Base-by-base conservation (phyloP, 352 stramenopile genomes). In the Phytophthora brassicae region DNA sequence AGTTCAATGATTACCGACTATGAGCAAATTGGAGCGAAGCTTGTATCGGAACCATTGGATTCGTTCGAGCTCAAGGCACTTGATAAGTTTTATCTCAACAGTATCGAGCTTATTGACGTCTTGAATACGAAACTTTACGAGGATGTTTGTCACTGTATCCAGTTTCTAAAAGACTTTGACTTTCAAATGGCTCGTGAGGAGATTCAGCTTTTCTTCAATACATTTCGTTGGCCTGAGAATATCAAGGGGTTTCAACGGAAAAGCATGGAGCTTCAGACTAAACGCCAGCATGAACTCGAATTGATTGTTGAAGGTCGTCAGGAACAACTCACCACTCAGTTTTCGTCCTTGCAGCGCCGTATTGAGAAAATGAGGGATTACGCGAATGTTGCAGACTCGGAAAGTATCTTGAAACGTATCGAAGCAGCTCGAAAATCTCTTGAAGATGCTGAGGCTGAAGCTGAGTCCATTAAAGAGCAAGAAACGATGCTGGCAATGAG, bases 311-410 rank as follows among this genome's bases (percentile, higher is more conserved):
- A 97, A 62, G 89, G 85, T 6, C 81, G 93, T 0, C 87, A 96
- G 60, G 90, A 97, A 60, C 86, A 96, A 47, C 81, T 98, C 4
- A 55, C 77, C 2, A 79, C 60, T 3, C 84, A 97, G 49, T 94
- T 95, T 50, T 68, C 76, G 1, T 82, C 75, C 4, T 64, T 97
- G 9, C 77, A 93, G 44, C 79, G 83, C 1, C 94, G 94, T 7
- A 89, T 97, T 33, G 90, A 97, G 52, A 97, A 97, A 60, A 90
- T 97, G 69, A 77, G 86, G 9, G 90, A 97, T 64, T 91, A 90
- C 22, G 86, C 86, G 0, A 96, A 94, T 33, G 71, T 95, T 9
- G 73, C 62, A 0, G 89, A 97, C 60, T 81, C 92, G 0, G 68
- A 80, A 13, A 96, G 76, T 38, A 89, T 95, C 19, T 72, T 91